Evolutionary conservation across 192 early-diverging fungal genomes (phyloP), one percentile per base, ranked within the genome.

Genomic region (Podila minutissima): DNA sequence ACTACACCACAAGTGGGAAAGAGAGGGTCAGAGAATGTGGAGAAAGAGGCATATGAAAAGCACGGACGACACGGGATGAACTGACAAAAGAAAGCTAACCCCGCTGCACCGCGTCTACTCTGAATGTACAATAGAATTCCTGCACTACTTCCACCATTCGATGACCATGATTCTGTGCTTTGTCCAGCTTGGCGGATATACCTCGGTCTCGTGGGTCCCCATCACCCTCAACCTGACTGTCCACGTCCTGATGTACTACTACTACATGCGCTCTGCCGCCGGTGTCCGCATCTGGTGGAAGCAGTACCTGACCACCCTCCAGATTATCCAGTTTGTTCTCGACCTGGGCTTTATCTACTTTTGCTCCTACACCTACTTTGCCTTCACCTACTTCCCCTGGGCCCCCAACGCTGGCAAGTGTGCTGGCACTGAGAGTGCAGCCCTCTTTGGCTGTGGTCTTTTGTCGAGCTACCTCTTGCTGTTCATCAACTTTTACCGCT

Each of bases 81-180:
- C 11, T 3, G 13, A 17, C 11, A 46, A 46, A 46, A 46, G 3
- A 13, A 46, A 46, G 41, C 41, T 46, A 46, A 46, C 11, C 35
- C 35, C n/a, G n/a, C n/a, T n/a, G 35, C 35, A 7, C 35, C 35
- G 35, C 35, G 5, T 37, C 35, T 37, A 37, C 10, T 11, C 1
- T 37, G 35, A 35, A 35, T 35, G 35, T 10, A 22, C 9, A 55
- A 53, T 71, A 89, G 94, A 93, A 84, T 97, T 97, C 86, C 85
- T 97, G 63, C 96, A 97, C 68, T 93, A 93, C 63, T 97, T 93
- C 88, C 96, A 97, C 87, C 96, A 97, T 86, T 89, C 93, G 24
- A 88, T 95, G 88, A 97, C 95, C 60, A 92, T 94, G 89, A 86
- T 92, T 59, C 92, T 97, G 24, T 96, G 95, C 86, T 96, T 87